These are phyloP conservation scores for Phlebiopsis flavidoalba DNA, from an alignment of 768 basidiomycete species.

Conservation along the genomic window DNA sequence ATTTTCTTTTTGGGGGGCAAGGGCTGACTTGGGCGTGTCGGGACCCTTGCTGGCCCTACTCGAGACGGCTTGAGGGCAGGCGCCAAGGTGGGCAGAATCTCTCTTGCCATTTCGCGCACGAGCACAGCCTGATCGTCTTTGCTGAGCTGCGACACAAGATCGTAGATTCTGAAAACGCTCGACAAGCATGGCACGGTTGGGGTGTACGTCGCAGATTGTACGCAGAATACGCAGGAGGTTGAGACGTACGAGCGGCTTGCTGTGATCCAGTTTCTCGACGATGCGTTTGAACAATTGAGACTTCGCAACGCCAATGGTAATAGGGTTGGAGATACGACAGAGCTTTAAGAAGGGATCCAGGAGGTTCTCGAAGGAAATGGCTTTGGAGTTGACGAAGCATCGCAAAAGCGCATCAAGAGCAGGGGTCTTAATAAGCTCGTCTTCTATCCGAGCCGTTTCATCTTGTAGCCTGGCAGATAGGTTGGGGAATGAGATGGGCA, in stretches of 20 bases:
- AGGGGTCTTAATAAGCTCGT: constrained; percentile 65
- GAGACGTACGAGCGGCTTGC: constrained; percentile 83
- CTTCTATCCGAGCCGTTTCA: constrained; percentile 91
- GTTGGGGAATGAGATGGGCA: neutral
- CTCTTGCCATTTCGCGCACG: constrained; percentile 82
- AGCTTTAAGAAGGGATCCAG: constrained; percentile 93
- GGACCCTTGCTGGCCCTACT: constrained; percentile 28
- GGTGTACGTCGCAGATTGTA: constrained; percentile 85
- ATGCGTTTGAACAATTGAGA: constrained; percentile 85
- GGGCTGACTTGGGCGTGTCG: constrained; percentile 34
- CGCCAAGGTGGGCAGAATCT: constrained; percentile 73
- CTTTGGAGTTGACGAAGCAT: constrained; percentile 82
- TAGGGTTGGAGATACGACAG: constrained; percentile 65
- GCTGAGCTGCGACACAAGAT: constrained; percentile 76
- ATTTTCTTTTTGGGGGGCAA: constrained; percentile 59
- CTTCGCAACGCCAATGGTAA: constrained; percentile 76
- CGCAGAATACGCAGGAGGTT: constrained; percentile 84
- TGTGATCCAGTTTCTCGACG: constrained; percentile 69
- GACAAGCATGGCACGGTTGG: constrained; percentile 77
- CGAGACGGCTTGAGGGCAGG: constrained; percentile 60
- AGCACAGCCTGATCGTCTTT: constrained; percentile 87
- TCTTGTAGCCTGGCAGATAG: constrained; percentile 75
- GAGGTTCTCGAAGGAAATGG: constrained; percentile 87
- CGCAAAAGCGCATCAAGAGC: constrained; percentile 65
- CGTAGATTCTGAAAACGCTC: constrained; percentile 77